phyloP scores from a whole-genome alignment of 176 grass and related monocot genomes.

The Oryza officinalis region DNA sequence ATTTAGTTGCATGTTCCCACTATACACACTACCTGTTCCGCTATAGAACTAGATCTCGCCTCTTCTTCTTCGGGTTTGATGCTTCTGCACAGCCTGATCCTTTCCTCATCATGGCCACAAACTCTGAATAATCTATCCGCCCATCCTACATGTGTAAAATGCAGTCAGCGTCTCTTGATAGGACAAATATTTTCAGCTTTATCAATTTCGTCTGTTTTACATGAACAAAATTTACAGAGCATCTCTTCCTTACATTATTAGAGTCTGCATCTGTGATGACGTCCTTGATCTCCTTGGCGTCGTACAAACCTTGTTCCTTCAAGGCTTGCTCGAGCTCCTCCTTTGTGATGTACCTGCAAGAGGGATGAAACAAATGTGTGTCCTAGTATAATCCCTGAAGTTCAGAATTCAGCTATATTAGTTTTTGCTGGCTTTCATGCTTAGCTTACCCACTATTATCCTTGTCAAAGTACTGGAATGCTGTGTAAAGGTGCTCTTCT shows the following conservation, averaged over 20 bases:
- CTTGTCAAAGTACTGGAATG: slow-evolving; percentile 82
- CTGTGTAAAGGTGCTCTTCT: slow-evolving; percentile 79
- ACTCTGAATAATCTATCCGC: slow-evolving; percentile 70
- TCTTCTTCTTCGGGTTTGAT: slow-evolving; percentile 48
- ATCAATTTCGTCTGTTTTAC: neutral
- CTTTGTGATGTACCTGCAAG: slow-evolving; percentile 63
- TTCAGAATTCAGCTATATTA: neutral
- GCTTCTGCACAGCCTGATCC: slow-evolving; percentile 35
- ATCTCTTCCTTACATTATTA: slow-evolving; percentile 57
- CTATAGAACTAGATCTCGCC: slow-evolving; percentile 43
- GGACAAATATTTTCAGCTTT: neutral
- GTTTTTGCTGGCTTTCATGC: neutral
- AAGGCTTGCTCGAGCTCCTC: slow-evolving; percentile 77
- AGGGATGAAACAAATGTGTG: neutral
- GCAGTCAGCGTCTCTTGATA: neutral
- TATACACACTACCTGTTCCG: slow-evolving; percentile 5
- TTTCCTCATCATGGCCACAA: slow-evolving; percentile 62
- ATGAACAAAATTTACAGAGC: neutral
- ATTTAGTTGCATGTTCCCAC: slow-evolving; percentile 12
- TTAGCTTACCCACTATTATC: slow-evolving; percentile 68
- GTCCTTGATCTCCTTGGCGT: slow-evolving; percentile 61
- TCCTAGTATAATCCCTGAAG: neutral
- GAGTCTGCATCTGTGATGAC: slow-evolving; percentile 74
- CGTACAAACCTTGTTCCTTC: slow-evolving; percentile 64
- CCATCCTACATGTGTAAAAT: slow-evolving; percentile 55